phyloP scores from a whole-genome alignment of 2,329 filamentous ascomycete genomes.

The Aurifilum marmelostoma region DNA sequence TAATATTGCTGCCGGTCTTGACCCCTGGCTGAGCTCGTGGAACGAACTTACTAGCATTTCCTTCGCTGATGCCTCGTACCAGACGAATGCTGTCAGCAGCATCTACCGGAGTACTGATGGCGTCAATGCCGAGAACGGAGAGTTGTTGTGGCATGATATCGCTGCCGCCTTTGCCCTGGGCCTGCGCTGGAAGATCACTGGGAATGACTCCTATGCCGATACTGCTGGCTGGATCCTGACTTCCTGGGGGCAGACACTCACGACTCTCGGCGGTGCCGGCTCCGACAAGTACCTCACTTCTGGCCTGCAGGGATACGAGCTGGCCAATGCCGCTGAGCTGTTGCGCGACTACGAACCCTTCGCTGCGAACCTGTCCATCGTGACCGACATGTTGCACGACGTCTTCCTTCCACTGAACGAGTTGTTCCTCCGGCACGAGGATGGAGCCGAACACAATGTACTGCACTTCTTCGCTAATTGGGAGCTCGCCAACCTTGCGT shows the following conservation, averaged over 20 bases:
- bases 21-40: slow-evolving; percentile 24
- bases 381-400: slow-evolving; percentile 38
- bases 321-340: slow-evolving; percentile 47
- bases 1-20: slow-evolving; percentile 12
- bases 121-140: slow-evolving; percentile 6
- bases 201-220: slow-evolving; percentile 41
- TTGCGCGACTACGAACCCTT: background rate
- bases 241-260: slow-evolving; percentile 43
- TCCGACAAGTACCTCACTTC: slow-evolving; percentile 39
- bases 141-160: slow-evolving; percentile 20
- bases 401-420: slow-evolving; percentile 45
- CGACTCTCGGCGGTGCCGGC: slow-evolving; percentile 38
- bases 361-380: slow-evolving; percentile 33
- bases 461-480: slow-evolving; percentile 49
- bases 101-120: slow-evolving; percentile 22
- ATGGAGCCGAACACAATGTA: slow-evolving; percentile 32
- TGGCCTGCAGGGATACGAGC: slow-evolving; percentile 50
- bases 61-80: slow-evolving; percentile 18
- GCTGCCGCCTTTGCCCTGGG: slow-evolving; percentile 32
- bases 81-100: slow-evolving; percentile 4
- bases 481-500: slow-evolving; percentile 49
- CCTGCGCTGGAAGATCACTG: slow-evolving; percentile 46
- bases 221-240: slow-evolving; percentile 43
- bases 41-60: slow-evolving; percentile 8
- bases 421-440: slow-evolving; percentile 44